phyloP scores from a whole-genome alignment of 2,329 filamentous ascomycete species.

The Fusarium sp. region DNA sequence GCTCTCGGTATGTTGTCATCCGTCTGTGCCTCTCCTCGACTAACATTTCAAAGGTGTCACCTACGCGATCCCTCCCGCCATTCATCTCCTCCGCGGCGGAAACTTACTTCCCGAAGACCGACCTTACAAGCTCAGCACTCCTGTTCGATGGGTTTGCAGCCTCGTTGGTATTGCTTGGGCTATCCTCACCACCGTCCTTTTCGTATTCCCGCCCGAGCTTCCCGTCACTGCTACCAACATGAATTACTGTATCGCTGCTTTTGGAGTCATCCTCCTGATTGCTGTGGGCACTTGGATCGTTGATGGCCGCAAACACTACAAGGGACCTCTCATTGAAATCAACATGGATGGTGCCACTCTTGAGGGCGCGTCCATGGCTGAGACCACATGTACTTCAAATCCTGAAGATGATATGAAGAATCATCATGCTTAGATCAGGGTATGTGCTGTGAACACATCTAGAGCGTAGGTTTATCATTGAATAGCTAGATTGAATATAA shows the following conservation, averaged over 20 bases:
- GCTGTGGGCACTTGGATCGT: slow-evolving; percentile 56
- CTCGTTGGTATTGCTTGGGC: slow-evolving; percentile 69
- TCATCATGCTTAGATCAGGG: neutral
- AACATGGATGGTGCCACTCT: slow-evolving; percentile 21
- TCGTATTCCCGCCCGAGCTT: slow-evolving; percentile 75
- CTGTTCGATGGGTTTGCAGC: slow-evolving; percentile 51
- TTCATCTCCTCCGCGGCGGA: slow-evolving; percentile 74
- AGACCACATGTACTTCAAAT: slow-evolving; percentile 30
- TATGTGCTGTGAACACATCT: neutral
- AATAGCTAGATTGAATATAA: neutral
- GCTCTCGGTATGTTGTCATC: slow-evolving; percentile 58
- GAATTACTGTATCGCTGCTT: slow-evolving; percentile 65
- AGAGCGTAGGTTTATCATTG: neutral
- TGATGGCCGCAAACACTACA: slow-evolving; percentile 60
- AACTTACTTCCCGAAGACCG: slow-evolving; percentile 67
- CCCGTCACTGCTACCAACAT: slow-evolving; percentile 74
- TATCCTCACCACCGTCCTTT: slow-evolving; percentile 76
- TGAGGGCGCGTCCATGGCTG: slow-evolving; percentile 30
- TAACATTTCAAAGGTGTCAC: slow-evolving; percentile 56
- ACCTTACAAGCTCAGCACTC: slow-evolving; percentile 49
- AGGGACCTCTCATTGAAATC: slow-evolving; percentile 46
- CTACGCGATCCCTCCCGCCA: slow-evolving; percentile 77
- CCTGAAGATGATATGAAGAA: slow-evolving; percentile 26
- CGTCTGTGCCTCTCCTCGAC: slow-evolving; percentile 37
- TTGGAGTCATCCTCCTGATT: slow-evolving; percentile 58